Conservation (phyloP, 495 filamentous ascomycete species). For the Staphylotrichum longicolle region DNA sequence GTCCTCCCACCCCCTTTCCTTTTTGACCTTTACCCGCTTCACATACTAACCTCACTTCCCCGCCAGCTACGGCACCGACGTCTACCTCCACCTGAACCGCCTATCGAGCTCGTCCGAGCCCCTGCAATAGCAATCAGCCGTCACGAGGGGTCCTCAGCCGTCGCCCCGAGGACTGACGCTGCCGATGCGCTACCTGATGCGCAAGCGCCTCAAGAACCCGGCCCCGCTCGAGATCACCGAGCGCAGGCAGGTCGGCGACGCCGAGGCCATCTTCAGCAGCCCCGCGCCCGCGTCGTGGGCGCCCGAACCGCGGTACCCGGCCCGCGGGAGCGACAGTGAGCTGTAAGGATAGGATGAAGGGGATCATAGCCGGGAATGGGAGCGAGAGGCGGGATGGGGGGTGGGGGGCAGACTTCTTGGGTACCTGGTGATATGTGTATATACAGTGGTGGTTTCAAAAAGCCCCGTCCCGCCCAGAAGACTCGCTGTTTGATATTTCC, state of each 20-base stretch:
- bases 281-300: conserved; percentile 9
- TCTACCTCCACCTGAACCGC: conserved; percentile 95
- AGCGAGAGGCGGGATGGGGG: neutral
- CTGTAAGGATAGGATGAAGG: conserved; percentile 5
- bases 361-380: no score
- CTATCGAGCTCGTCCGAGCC: conserved; percentile 94
- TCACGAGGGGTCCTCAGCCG: conserved; percentile 70
- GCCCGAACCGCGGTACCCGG: neutral
- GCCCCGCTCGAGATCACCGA: conserved; percentile 64
- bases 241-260: conserved; percentile 83
- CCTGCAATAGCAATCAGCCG: conserved; percentile 96
- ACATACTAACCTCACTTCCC: neutral
- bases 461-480: no score
- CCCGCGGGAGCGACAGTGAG: conserved; percentile 26
- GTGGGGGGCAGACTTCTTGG: neutral
- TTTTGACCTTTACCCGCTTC: neutral
- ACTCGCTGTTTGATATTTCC: no score
- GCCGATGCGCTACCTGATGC: conserved; percentile 55
- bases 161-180: conserved; percentile 87
- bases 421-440: no score
- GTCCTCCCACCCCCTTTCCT: neutral
- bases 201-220: conserved; percentile 55
- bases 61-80: conserved; percentile 90
- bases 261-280: conserved; percentile 61
- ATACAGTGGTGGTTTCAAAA: no score